Evolutionary conservation across 768 basidiomycete species (phyloP).

Genomic region (Pluteus cervinus): DNA sequence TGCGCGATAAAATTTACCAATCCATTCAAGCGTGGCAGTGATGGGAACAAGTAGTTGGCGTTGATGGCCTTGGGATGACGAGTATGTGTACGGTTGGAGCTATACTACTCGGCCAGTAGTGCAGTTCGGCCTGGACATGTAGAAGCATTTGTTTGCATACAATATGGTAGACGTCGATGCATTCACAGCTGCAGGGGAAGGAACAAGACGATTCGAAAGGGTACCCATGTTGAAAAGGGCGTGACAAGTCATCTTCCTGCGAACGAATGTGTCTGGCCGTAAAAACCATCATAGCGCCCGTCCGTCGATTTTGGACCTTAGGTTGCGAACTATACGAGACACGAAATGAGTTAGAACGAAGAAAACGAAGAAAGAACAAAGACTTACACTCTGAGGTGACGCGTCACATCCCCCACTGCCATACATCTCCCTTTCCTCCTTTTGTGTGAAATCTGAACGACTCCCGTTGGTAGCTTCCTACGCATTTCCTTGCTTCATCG

Average conservation of each 20-base stretch:
- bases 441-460: too few relatives aligned
- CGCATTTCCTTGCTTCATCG: too few relatives aligned
- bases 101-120: constrained; percentile 82
- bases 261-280: constrained; percentile 21
- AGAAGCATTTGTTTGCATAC: too few relatives aligned
- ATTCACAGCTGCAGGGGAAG: background rate
- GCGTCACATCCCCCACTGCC: too few relatives aligned
- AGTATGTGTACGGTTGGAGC: constrained; percentile 89
- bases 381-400: too few relatives aligned
- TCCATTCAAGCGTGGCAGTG: constrained; percentile 86
- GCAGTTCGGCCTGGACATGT: constrained; percentile 94
- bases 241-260: constrained; percentile 86
- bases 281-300: too few relatives aligned
- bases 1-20: constrained; percentile 85
- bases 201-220: background rate
- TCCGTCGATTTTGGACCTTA: too few relatives aligned
- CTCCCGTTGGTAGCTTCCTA: too few relatives aligned
- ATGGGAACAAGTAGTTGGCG: constrained; percentile 97
- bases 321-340: too few relatives aligned
- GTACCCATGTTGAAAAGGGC: constrained; percentile 87
- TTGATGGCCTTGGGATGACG: constrained; percentile 99
- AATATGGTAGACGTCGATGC: constrained; percentile 84
- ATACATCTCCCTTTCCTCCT: too few relatives aligned
- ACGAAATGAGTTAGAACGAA: too few relatives aligned
- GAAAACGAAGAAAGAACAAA: too few relatives aligned